Evolutionary conservation across 139 green algal genomes (phyloP), one percentile per base, ranked within the genome.

Genomic region (Spirogloea muscicola): DNA sequence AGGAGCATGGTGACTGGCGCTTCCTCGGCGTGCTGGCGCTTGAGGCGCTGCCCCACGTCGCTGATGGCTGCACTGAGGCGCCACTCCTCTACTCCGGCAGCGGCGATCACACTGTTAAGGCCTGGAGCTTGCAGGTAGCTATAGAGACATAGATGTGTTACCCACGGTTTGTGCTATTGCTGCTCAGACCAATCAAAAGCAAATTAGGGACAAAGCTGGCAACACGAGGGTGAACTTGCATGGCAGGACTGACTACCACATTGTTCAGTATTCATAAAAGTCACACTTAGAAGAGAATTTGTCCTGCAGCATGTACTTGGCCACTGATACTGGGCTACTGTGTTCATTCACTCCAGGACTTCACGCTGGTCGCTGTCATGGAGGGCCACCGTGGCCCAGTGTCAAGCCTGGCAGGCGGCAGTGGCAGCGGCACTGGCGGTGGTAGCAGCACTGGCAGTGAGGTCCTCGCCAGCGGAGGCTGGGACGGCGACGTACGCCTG

Each of bases 321-420:
- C 13, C 10, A 13, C 43, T 13, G 43, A 10, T 10, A 51, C 43
- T 10, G 10, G 43, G 10, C 10, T 51, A 13, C 10, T 10, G 43
- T 25, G 43, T 13, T 51, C 43, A 51, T 10, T 10, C 43, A 25
- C 10, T 10, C 10, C 10, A 13, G 43, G 43, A 51, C 10, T 10
- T 31, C 31, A 33, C 27, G 29, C 57, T 16, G 29, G 2, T 33
- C 6, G 25, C 57, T 33, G 27, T 4, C 1, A 64, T 64, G 57
- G 60, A 68, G 60, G 60, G 60, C 33, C 60, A 68, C 38, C 49
- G 38, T 25, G 60, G 33, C 16, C 38, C 60, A 34, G 60, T 68
- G 33, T 52, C 44, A 52, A 16, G 13, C 13, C 44, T 52, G 44
- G 44, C 44, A 52, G 44, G 13, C 13, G 44, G 16, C 44, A 16